Base-by-base conservation (phyloP, 2,329 filamentous ascomycete genomes). In the Cladosporium cucumerinum region DNA sequence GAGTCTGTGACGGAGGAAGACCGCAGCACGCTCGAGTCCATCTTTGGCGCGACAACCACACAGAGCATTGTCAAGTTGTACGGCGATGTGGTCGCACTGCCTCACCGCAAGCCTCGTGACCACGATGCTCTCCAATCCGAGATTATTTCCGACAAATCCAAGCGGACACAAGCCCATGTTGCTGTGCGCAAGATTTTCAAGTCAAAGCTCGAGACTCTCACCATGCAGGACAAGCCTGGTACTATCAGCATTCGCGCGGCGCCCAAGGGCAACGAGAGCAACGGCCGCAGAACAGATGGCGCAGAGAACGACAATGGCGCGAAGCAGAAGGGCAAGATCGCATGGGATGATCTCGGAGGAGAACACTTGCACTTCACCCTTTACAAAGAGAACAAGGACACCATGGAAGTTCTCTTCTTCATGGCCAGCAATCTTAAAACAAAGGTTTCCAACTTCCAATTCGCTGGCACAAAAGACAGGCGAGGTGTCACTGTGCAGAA, bases 351-450 rank as follows among this genome's bases (percentile, higher is more conserved):
- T 69, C 80, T 88, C 49, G 88, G 84, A n/a, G 92, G 90, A 21
- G 89, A 93, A 57, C 95, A 92, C 76, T 81, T 97, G 16, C 93
- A 97, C 76, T 96, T 97, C 76, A 94, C 91, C 0, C 82, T 97
- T 60, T 96, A 94, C 85, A 97, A 97, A 79, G 93, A 97, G 79
- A 97, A 97, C 79, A 93, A 94, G 74, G 93, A 97, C 75, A 97
- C 93, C 1, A 96, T 97, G 91, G 93, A 97, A 71, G 89, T 92
- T 0, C 83, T 96, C 61, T 89, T 87, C 61, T 91, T 90, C 72
- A 84, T 97, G 48, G 86, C 89, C 0, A 89, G 89, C 51, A 85
- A 89, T 68, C 79, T 96, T 68, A 90, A 89, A 73, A 82, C 91
- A 68, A 84, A 84, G 48, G 74, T 84, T 3, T 93, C 91, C 75